phyloP scores from a whole-genome alignment of 2,329 filamentous ascomycete genomes.

The Talaromyces rugulosus region DNA sequence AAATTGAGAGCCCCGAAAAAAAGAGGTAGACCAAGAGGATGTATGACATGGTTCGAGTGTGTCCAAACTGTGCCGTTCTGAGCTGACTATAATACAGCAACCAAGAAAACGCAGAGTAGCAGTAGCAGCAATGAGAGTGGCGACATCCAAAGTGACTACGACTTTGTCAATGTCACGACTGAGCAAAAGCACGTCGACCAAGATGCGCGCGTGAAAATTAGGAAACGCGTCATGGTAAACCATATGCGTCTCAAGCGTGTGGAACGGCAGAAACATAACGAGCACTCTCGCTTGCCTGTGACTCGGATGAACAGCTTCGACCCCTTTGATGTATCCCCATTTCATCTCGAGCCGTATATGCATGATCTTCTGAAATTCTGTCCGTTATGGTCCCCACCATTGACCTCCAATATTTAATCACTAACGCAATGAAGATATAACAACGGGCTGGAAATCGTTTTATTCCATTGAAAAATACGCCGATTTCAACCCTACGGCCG shows the following conservation, averaged over 20 bases:
- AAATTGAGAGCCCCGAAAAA: conserved; percentile 1
- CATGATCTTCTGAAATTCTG: conserved; percentile 10
- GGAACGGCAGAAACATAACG: background rate
- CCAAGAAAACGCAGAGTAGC: background rate
- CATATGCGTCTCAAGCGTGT: conserved; percentile 1
- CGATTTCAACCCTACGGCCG: conserved; percentile 5
- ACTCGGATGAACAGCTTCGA: background rate
- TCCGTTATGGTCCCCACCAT: background rate
- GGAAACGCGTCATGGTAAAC: conserved; percentile 7
- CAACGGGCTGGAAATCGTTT: conserved; percentile 6
- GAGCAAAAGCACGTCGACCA: background rate
- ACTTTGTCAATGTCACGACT: background rate
- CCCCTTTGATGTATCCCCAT: conserved; percentile 9
- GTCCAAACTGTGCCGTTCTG: background rate
- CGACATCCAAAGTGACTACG: background rate
- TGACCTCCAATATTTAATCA: no score
- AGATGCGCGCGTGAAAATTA: conserved; percentile 3
- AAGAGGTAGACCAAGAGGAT: background rate
- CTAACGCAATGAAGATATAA: conserved; percentile 3
- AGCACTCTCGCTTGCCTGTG: background rate
- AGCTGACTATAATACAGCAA: background rate
- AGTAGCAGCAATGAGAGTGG: background rate
- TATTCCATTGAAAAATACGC: conserved; percentile 8
- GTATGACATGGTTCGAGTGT: background rate
- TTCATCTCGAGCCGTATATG: conserved; percentile 10